Evolutionary conservation across 139 green algal genomes (phyloP).

Genomic region (Parachlorella kessleri): DNA sequence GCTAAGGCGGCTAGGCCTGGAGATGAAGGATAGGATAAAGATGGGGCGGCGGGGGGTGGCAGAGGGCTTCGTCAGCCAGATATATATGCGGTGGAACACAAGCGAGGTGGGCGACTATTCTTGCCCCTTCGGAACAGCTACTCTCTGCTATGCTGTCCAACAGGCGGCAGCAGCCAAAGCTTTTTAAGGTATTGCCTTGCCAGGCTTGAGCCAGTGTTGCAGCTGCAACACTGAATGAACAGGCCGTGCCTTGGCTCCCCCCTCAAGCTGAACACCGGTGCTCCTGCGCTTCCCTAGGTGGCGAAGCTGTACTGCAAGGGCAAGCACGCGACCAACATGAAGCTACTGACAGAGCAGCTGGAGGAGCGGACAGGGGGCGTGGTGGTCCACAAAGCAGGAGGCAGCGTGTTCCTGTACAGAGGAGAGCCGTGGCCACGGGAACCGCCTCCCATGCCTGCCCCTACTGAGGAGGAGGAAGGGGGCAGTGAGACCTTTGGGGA

Average conservation of each 20-base stretch:
- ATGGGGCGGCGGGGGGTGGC: constrained; percentile 16
- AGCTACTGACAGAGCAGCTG: constrained; percentile 21
- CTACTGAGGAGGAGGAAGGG: too few relatives aligned
- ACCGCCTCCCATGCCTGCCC: too few relatives aligned
- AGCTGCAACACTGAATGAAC: not conserved
- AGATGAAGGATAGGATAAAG: constrained; percentile 35
- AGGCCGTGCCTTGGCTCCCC: not conserved
- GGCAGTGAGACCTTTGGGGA: too few relatives aligned
- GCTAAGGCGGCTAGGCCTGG: constrained; percentile 23
- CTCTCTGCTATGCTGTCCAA: too few relatives aligned
- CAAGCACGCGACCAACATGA: constrained; percentile 44
- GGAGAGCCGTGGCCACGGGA: constrained; percentile 2
- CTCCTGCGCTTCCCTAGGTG: constrained; percentile 17
- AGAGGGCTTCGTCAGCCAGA: constrained; percentile 16
- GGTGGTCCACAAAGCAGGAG: constrained; percentile 31
- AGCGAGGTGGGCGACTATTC: constrained; percentile 33
- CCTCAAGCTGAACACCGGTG: not conserved
- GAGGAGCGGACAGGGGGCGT: constrained; percentile 31
- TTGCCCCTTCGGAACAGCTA: too few relatives aligned
- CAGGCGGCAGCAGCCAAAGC: too few relatives aligned
- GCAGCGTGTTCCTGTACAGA: constrained; percentile 33
- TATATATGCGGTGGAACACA: constrained; percentile 35
- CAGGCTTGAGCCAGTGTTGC: too few relatives aligned
- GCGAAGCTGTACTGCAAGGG: constrained; percentile 34
- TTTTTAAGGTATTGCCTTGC: too few relatives aligned